A percentile compares a stretch with the other conserved stretches of the same genome.
Evolutionary conservation across 78 protist genomes (phyloP).

Genomic region (Dictyostelium firmibasis): DNA sequence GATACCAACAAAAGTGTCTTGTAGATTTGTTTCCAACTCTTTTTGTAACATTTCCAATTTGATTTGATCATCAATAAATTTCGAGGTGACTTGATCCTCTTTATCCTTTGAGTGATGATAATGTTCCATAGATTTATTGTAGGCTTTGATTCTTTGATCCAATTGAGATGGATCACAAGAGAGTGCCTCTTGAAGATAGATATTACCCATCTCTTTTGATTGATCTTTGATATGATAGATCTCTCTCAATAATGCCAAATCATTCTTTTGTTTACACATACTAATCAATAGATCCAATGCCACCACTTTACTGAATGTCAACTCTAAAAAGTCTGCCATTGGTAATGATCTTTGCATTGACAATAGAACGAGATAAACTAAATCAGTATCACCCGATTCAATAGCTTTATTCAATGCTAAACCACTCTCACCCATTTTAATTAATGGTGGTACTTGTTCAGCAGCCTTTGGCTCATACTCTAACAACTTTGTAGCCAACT

Average conservation of each 20-base stretch:
- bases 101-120: slow-evolving; percentile 44
- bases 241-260: slow-evolving; percentile 3
- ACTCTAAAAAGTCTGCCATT: slow-evolving; percentile 10
- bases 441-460: slow-evolving; percentile 92
- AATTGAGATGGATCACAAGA: background rate
- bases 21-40: slow-evolving; percentile 46
- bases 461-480: slow-evolving; percentile 93
- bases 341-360: background rate
- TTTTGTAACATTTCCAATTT: slow-evolving; percentile 70
- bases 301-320: slow-evolving; percentile 29
- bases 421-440: slow-evolving; percentile 82
- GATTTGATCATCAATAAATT: slow-evolving; percentile 74
- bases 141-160: background rate
- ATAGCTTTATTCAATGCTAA: slow-evolving; percentile 90
- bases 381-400: slow-evolving; percentile 89
- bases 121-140: background rate
- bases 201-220: slow-evolving; percentile 18
- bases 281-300: slow-evolving; percentile 63
- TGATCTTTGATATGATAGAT: slow-evolving; percentile 22
- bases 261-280: slow-evolving; percentile 67
- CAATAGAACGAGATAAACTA: slow-evolving; percentile 49
- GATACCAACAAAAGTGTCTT: slow-evolving; percentile 12
- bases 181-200: slow-evolving; percentile 12
- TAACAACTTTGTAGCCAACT: slow-evolving; percentile 85
- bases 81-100: slow-evolving; percentile 4